Percentiles rank a stretch among this genome's conserved stretches.
phyloP scores from a whole-genome alignment of 169 alveolate species.

The Cryptosporidium ubiquitum region DNA sequence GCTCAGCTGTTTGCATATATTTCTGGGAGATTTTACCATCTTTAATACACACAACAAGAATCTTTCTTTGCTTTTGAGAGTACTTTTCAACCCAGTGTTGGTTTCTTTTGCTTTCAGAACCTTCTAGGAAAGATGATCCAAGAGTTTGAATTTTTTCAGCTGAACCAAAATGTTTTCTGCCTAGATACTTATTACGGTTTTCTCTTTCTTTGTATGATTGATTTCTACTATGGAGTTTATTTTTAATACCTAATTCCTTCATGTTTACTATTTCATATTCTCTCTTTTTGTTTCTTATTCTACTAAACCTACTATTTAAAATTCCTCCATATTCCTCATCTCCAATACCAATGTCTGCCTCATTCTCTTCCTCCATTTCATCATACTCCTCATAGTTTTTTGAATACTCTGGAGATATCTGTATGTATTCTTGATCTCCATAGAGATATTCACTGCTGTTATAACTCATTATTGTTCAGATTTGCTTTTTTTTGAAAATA shows the following conservation, averaged over 20 bases:
- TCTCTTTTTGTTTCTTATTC: not conserved
- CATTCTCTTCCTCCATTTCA: not conserved
- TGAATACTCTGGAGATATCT: constrained; percentile 10
- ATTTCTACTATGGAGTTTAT: not conserved
- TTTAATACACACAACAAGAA: constrained; percentile 63
- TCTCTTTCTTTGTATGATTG: not conserved
- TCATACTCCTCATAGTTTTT: not conserved
- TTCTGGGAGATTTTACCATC: constrained; percentile 47
- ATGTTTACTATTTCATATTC: not conserved
- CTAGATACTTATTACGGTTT: not conserved
- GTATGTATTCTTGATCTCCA: constrained; percentile 28
- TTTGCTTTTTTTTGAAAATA: not conserved
- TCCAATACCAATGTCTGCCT: not conserved
- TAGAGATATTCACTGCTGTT: constrained; percentile 19
- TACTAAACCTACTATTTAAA: not conserved
- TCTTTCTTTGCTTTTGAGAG: constrained; percentile 65
- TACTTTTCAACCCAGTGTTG: constrained; percentile 56
- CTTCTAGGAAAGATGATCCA: not conserved
- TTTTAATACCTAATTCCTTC: not conserved
- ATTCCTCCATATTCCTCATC: not conserved
- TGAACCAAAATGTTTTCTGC: not conserved
- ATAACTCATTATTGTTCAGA: constrained; percentile 10
- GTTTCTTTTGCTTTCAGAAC: not conserved
- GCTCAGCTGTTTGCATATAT: constrained; percentile 66
- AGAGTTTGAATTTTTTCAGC: not conserved